Percentiles rank a stretch among this genome's conserved stretches.
phyloP scores from a whole-genome alignment of 176 grass and related monocot species.

The Carex kokanica region DNA sequence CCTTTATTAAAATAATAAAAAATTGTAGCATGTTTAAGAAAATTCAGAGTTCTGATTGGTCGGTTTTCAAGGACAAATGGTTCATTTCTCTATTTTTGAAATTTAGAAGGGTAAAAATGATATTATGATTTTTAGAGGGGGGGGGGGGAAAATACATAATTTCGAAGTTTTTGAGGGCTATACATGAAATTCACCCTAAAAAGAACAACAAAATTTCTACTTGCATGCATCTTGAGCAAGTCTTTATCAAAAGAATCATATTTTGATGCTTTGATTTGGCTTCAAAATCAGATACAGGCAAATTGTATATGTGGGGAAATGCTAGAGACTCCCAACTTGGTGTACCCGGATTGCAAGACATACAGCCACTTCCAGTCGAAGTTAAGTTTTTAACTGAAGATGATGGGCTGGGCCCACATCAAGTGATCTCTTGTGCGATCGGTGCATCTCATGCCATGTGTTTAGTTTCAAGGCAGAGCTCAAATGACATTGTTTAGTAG shows the following conservation, averaged over 20 bases:
- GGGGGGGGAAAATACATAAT: too few relatives aligned
- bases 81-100: too few relatives aligned
- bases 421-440: conserved; percentile 63
- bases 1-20: too few relatives aligned
- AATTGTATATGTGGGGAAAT: conserved; percentile 97
- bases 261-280: conserved; percentile 17
- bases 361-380: conserved; percentile 65
- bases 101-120: too few relatives aligned
- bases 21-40: too few relatives aligned
- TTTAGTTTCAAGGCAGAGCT: conserved; percentile 53
- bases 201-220: neutral
- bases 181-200: neutral
- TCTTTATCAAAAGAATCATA: neutral
- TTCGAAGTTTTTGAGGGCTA: too few relatives aligned
- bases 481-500: neutral
- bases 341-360: conserved; percentile 55
- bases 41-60: too few relatives aligned
- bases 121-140: too few relatives aligned
- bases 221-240: conserved; percentile 2
- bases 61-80: too few relatives aligned
- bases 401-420: conserved; percentile 43
- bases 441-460: conserved; percentile 93
- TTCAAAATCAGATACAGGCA: conserved; percentile 51
- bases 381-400: conserved; percentile 81
- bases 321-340: conserved; percentile 93